Percentiles rank a stretch among this genome's conserved stretches.
phyloP scores from a whole-genome alignment of 805 yeast genomes.

The Debaryomyces maramus region DNA sequence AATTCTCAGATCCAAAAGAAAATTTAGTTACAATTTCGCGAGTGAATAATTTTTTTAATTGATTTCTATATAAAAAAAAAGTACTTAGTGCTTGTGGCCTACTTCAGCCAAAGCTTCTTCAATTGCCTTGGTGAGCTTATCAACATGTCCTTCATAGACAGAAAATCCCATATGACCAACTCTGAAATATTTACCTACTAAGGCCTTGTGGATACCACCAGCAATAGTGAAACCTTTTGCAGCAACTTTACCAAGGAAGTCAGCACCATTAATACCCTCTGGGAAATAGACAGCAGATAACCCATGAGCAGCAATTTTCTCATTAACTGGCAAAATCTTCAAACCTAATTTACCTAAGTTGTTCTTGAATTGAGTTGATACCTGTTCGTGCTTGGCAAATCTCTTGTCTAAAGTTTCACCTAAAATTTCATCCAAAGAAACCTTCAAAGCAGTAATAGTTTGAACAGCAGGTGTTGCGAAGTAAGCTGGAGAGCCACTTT shows the following conservation, averaged over 20 bases:
- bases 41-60: background rate
- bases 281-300: constrained; percentile 84
- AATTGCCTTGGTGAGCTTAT: constrained; percentile 32
- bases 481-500: constrained; percentile 74
- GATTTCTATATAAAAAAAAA: background rate
- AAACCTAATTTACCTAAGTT: constrained; percentile 60
- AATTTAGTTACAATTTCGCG: no score
- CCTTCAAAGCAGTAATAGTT: constrained; percentile 75
- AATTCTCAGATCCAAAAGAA: no score
- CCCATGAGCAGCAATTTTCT: constrained; percentile 77
- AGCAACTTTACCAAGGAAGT: constrained; percentile 57
- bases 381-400: constrained; percentile 59
- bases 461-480: constrained; percentile 98
- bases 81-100: constrained; percentile 8
- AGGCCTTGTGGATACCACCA: constrained; percentile 84
- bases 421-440: constrained; percentile 71
- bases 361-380: constrained; percentile 65
- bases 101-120: constrained; percentile 30
- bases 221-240: constrained; percentile 75
- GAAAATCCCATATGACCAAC: constrained; percentile 96
- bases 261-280: constrained; percentile 67
- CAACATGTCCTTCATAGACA: constrained; percentile 44
- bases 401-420: constrained; percentile 55
- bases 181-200: constrained; percentile 81
- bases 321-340: constrained; percentile 61